phyloP scores from a whole-genome alignment of 2,329 filamentous ascomycete species.

The Coniochaeta pulveracea region DNA sequence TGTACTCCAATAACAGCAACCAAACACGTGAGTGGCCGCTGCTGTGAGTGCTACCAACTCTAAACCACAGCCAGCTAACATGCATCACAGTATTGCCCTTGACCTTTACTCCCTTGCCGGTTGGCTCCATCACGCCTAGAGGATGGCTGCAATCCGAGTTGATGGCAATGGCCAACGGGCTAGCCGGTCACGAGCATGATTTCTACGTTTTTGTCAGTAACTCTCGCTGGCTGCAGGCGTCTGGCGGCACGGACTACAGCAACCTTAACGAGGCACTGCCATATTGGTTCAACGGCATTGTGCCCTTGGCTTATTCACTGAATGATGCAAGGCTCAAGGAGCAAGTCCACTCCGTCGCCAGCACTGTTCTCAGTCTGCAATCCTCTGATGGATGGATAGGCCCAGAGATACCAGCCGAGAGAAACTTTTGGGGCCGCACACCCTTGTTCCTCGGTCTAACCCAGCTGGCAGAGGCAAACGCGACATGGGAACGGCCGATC shows the following conservation, averaged over 20 bases:
- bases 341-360: slow-evolving; percentile 28
- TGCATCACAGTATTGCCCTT: slow-evolving; percentile 17
- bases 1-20: neutral
- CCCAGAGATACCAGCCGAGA: slow-evolving; percentile 15
- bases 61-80: neutral
- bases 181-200: slow-evolving; percentile 39
- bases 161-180: slow-evolving; percentile 32
- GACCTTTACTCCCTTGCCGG: slow-evolving; percentile 26
- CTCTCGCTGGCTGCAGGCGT: slow-evolving; percentile 29
- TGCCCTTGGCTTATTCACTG: slow-evolving; percentile 40
- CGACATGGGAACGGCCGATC: slow-evolving; percentile 8
- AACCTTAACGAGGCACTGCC: slow-evolving; percentile 43
- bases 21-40: neutral
- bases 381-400: slow-evolving; percentile 42
- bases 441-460: slow-evolving; percentile 20
- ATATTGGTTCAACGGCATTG: slow-evolving; percentile 50
- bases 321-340: slow-evolving; percentile 32
- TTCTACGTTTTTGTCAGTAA: slow-evolving; percentile 42
- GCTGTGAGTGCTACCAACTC: too few species aligned
- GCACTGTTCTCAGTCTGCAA: slow-evolving; percentile 30
- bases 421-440: slow-evolving; percentile 20
- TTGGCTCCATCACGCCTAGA: slow-evolving; percentile 35
- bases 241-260: slow-evolving; percentile 39
- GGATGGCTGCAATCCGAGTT: slow-evolving; percentile 43
- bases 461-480: slow-evolving; percentile 21